Evolutionary conservation across 2,329 filamentous ascomycete genomes (phyloP), one percentile per base, ranked within the genome.

Genomic region (Penicillium sp.): DNA sequence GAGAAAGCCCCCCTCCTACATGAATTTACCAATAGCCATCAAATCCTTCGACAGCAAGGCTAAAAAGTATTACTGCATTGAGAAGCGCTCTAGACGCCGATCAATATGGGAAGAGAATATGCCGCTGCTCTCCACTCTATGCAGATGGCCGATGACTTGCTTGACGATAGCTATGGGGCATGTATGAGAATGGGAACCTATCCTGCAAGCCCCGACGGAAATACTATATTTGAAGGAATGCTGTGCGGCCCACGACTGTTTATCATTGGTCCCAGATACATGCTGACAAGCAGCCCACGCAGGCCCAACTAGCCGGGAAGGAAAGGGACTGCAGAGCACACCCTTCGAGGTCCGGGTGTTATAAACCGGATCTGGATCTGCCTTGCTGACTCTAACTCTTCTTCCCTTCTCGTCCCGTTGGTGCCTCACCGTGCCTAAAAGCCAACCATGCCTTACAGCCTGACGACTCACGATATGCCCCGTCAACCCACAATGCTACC

Each of bases 81-180:
- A 63, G 67, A 72, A 71, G 67, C 69, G 68, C 69, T 67, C 61
- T 69, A 71, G 61, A 69, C 69, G 69, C 69, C 61, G 50, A 38
- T 44, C 51, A 61, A 56, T 55, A 36, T 61, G 60, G 47, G 30
- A 60, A 56, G 8, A 28, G 22, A 51, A 40, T 38, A 54, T 33
- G 42, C n/a, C n/a, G n/a, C 40, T 37, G 43, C 60, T 50, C 60
- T 56, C 50, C 53, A 50, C 41, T 57, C 55, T 44, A 61, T 61
- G 59, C 62, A 56, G 53, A 57, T 50, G 53, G 37, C 48, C 46
- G 51, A 63, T 62, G 57, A 64, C 61, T 60, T 64, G 59, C 63
- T 55, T 57, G 46, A 44, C 17, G 36, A 42, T 45, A 33, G 28
- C 44, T 55, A 44, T 30, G 35, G 52, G 52, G 50, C 47, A 56